Percentiles rank a stretch among this genome's conserved stretches.
Conservation (phyloP, 2,329 filamentous ascomycete species). For the Colletotrichum sidae region DNA sequence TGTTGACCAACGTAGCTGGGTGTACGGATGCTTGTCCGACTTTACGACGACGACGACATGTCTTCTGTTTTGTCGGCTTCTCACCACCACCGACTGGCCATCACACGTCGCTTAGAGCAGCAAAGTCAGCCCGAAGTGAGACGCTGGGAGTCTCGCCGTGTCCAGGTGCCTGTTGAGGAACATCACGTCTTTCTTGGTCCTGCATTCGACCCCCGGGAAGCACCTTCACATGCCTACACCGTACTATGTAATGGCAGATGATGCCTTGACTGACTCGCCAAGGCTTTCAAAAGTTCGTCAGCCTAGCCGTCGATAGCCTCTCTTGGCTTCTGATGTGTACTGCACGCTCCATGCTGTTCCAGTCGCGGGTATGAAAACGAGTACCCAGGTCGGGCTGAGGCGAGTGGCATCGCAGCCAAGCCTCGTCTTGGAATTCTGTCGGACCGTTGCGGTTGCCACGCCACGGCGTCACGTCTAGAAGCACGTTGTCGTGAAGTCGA, state of each 20-base stretch:
- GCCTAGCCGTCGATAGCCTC: conserved; percentile 1
- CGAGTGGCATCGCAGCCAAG: no score
- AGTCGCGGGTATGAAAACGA: no score
- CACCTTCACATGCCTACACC: conserved; percentile 6
- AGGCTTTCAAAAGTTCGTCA: conserved; percentile 7
- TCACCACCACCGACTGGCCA: no score
- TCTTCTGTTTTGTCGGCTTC: no score
- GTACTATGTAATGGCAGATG: background rate
- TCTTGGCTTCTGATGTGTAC: conserved; percentile 8
- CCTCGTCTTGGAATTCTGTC: no score
- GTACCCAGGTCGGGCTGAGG: no score
- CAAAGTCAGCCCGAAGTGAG: background rate
- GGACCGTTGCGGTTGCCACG: no score
- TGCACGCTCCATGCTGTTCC: no score
- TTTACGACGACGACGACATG: background rate
- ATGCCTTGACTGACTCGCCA: background rate
- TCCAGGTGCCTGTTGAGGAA: background rate
- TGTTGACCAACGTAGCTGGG: background rate
- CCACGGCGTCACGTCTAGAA: no score
- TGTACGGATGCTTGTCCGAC: background rate
- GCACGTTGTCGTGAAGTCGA: background rate
- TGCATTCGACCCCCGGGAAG: background rate
- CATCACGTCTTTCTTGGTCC: conserved; percentile 1
- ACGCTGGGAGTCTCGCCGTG: background rate
- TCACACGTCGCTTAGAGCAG: background rate